A percentile compares a stretch with the other conserved stretches of the same genome.
phyloP scores from a whole-genome alignment of 2,329 filamentous ascomycete genomes.

The Dactylonectria macrodidyma region DNA sequence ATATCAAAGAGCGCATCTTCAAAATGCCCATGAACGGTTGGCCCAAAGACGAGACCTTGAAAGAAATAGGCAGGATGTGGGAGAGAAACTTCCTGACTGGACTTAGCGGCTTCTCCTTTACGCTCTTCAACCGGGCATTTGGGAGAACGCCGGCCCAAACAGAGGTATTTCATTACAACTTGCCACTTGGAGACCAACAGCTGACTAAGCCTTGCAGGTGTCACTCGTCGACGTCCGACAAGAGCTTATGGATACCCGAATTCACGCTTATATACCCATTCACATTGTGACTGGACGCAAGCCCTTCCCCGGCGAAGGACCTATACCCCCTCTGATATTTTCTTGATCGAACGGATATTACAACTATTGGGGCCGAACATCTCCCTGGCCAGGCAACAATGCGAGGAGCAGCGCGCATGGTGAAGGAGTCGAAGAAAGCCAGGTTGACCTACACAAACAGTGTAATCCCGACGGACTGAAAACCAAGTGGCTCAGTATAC shows the following conservation, averaged over 20 bases:
- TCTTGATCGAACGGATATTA: conserved; percentile 17
- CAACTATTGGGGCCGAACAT: background rate
- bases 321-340: conserved; percentile 25
- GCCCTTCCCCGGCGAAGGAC: conserved; percentile 56
- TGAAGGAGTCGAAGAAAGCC: background rate
- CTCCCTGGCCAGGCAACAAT: background rate
- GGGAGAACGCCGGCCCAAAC: conserved; percentile 62
- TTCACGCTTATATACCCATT: conserved; percentile 66
- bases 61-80: conserved; percentile 62
- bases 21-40: conserved; percentile 70
- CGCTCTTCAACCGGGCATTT: conserved; percentile 58
- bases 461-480: background rate
- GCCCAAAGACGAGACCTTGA: conserved; percentile 62
- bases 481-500: conserved; percentile 20
- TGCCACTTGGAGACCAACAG: background rate
- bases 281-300: conserved; percentile 68
- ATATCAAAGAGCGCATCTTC: conserved; percentile 66
- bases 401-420: background rate
- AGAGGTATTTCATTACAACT: conserved; percentile 56
- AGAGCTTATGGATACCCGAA: conserved; percentile 60
- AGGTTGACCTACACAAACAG: background rate
- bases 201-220: conserved; percentile 54
- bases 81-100: conserved; percentile 60
- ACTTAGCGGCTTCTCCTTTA: conserved; percentile 61
- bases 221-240: conserved; percentile 64